Conservation (phyloP, 2,329 filamentous ascomycete genomes). For the Orbilia quercus region DNA sequence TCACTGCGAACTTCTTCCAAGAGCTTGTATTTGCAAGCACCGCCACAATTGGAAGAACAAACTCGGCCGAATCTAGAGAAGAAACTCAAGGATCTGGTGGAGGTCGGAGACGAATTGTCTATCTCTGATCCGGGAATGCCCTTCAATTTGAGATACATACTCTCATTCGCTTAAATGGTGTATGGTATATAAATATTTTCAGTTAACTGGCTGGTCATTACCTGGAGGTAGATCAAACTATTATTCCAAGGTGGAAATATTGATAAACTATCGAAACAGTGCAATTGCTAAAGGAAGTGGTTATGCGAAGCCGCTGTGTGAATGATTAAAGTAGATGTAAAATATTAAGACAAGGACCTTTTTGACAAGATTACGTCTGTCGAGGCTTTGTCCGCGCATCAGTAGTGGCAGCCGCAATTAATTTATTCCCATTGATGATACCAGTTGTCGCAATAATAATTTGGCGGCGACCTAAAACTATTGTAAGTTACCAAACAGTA, state of each 20-base stretch:
- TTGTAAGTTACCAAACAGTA: conserved; percentile 2
- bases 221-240: too few species aligned
- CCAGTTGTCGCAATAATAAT: conserved; percentile 93
- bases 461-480: conserved; percentile 72
- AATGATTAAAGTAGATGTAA: not conserved
- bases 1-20: conserved; percentile 82
- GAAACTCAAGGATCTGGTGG: conserved; percentile 80
- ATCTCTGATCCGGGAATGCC: conserved; percentile 66
- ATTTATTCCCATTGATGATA: conserved; percentile 86
- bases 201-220: too few species aligned
- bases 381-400: conserved; percentile 41
- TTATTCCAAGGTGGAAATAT: too few species aligned
- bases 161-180: conserved; percentile 54
- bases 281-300: too few species aligned
- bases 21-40: conserved; percentile 89
- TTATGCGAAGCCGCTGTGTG: too few species aligned
- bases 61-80: conserved; percentile 83
- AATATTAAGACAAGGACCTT: not conserved
- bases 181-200: too few species aligned
- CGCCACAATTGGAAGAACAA: conserved; percentile 82
- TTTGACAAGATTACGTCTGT: conserved; percentile 3
- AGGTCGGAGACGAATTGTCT: conserved; percentile 86
- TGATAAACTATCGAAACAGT: too few species aligned
- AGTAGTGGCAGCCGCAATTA: conserved; percentile 87
- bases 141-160: conserved; percentile 59